Conservation (phyloP, 2,329 filamentous ascomycete genomes). For the Clonostachys rhizophaga region DNA sequence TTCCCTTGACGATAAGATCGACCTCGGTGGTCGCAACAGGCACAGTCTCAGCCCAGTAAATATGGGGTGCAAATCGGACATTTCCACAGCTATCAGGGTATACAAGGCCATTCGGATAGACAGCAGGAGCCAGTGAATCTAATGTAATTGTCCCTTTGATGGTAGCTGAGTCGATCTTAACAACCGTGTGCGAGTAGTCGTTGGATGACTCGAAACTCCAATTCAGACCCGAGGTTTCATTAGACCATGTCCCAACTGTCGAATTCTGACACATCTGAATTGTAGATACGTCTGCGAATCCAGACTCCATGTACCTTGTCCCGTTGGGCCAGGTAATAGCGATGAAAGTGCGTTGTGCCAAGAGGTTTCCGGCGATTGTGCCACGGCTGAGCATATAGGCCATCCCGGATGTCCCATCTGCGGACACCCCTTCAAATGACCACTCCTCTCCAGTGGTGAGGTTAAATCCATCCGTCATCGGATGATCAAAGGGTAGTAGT, state of each 20-base stretch:
- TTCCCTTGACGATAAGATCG: constrained; percentile 8
- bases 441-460: constrained; percentile 5
- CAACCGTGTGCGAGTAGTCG: constrained; percentile 6
- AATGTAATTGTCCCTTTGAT: constrained; percentile 8
- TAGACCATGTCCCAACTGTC: constrained; percentile 4
- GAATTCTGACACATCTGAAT: constrained; percentile 4
- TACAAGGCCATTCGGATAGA: constrained; percentile 8
- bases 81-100: constrained; percentile 7
- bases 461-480: constrained; percentile 3
- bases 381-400: constrained; percentile 7
- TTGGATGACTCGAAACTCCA: constrained; percentile 7
- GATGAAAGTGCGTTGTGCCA: constrained; percentile 7
- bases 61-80: constrained; percentile 2
- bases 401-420: constrained; percentile 7
- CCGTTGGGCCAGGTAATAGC: constrained; percentile 8
- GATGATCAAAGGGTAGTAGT: constrained; percentile 2
- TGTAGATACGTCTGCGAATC: constrained; percentile 5
- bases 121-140: constrained; percentile 5
- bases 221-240: constrained; percentile 1
- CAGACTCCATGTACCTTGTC: constrained; percentile 8
- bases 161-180: constrained; percentile 9
- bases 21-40: constrained; percentile 7
- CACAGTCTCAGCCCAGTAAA: constrained; percentile 9
- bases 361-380: constrained; percentile 4
- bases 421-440: constrained; percentile 6